Conservation (phyloP, 2,329 filamentous ascomycete genomes). For the Epichloe uncinata region DNA sequence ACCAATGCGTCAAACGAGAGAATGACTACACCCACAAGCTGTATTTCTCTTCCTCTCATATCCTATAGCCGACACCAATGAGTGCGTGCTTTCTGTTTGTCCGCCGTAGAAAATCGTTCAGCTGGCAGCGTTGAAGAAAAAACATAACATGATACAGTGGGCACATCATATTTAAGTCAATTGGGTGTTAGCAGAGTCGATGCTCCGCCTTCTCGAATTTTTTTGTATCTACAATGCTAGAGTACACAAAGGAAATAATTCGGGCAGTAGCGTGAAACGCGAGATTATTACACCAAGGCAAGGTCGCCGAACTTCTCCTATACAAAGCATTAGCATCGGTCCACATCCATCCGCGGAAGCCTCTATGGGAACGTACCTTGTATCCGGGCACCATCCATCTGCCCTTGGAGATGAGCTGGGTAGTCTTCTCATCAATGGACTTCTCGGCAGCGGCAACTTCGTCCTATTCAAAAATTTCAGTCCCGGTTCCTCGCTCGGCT, state of each 20-base stretch:
- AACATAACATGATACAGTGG: background rate
- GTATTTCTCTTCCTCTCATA: no score
- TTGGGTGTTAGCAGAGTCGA: constrained; percentile 21
- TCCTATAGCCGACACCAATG: no score
- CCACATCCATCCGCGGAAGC: background rate
- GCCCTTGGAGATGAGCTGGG: constrained; percentile 90
- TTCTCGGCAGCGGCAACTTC: constrained; percentile 89
- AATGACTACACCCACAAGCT: no score
- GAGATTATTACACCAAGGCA: constrained; percentile 66
- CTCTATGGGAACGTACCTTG: constrained; percentile 54
- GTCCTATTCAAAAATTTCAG: constrained; percentile 45
- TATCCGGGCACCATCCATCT: constrained; percentile 97
- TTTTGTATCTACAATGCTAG: constrained; percentile 58
- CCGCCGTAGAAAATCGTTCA: background rate
- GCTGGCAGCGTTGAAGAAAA: background rate
- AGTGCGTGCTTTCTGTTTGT: background rate
- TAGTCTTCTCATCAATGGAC: constrained; percentile 94
- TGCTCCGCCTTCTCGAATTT: constrained; percentile 18
- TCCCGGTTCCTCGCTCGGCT: constrained; percentile 1
- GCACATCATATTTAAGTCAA: background rate
- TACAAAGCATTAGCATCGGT: constrained; percentile 30
- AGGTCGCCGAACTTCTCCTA: constrained; percentile 99
- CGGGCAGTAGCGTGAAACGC: constrained; percentile 23
- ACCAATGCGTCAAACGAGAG: no score
- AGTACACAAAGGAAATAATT: constrained; percentile 44